phyloP scores from a whole-genome alignment of 371 early-diverging fungal genomes.

The Mortierella sp. region DNA sequence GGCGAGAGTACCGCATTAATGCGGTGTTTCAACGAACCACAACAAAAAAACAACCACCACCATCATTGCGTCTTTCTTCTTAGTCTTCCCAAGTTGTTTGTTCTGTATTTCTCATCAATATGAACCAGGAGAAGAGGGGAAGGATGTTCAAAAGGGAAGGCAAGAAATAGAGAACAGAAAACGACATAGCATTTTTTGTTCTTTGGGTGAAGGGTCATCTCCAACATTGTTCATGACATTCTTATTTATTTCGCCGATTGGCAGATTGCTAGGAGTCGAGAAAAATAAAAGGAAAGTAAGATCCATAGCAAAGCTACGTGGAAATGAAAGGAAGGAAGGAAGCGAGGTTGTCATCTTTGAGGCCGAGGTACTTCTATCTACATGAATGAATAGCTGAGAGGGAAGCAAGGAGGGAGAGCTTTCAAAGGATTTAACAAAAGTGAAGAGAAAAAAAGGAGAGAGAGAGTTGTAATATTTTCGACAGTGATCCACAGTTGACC shows the following conservation, averaged over 20 bases:
- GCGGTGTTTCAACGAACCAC: neutral
- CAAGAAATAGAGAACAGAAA: neutral
- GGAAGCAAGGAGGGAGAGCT: neutral
- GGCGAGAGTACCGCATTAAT: neutral
- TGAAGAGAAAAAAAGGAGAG: neutral
- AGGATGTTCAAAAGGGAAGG: neutral
- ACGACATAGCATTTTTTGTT: neutral
- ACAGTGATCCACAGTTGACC: slow-evolving; percentile 5
- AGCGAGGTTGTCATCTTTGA: too few relatives aligned
- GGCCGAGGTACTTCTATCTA: neutral
- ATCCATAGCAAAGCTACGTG: neutral
- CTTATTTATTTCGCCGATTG: neutral
- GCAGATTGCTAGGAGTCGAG: neutral
- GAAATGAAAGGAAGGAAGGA: neutral
- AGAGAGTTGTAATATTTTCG: neutral
- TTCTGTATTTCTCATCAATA: neutral
- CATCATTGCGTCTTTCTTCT: neutral
- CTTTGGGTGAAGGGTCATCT: neutral
- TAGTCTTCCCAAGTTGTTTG: neutral
- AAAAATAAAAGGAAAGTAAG: neutral
- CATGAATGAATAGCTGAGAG: neutral
- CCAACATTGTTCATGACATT: neutral
- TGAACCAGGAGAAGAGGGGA: neutral
- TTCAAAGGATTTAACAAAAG: neutral
- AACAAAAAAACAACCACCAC: neutral